These are phyloP conservation scores for Trichocladium antarcticum DNA, from an alignment of 495 filamentous ascomycete species.

Conservation along the genomic window DNA sequence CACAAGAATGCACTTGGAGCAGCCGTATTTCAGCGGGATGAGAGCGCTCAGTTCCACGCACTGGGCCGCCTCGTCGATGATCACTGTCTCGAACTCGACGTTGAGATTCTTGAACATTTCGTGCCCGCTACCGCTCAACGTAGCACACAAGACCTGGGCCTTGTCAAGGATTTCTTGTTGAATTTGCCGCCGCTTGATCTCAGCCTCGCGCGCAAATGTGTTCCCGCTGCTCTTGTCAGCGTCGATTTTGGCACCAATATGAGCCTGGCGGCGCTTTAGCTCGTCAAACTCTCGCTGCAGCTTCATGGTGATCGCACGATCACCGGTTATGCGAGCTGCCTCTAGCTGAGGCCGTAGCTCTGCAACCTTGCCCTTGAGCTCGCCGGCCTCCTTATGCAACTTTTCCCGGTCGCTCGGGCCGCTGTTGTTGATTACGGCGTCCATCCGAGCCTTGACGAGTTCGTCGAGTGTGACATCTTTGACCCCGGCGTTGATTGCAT, in stretches of 20 bases:
- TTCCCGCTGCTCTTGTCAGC: conserved; percentile 74
- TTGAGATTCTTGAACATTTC: conserved; percentile 93
- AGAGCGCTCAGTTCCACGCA: conserved; percentile 94
- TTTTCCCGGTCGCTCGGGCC: conserved; percentile 55
- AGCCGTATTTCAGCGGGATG: conserved; percentile 95
- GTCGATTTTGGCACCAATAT: conserved; percentile 71
- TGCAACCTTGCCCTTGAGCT: conserved; percentile 58
- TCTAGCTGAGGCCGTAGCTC: conserved; percentile 58
- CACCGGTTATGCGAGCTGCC: conserved; percentile 51
- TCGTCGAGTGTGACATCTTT: conserved; percentile 90
- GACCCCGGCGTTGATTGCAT: conserved; percentile 85
- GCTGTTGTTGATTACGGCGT: conserved; percentile 37
- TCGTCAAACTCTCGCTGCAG: conserved; percentile 67
- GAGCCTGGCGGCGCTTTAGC: conserved; percentile 60
- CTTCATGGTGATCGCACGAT: conserved; percentile 44
- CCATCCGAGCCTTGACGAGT: conserved; percentile 65
- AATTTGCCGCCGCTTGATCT: conserved; percentile 68
- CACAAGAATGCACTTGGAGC: conserved; percentile 91
- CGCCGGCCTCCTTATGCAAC: conserved; percentile 71
- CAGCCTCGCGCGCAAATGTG: conserved; percentile 61
- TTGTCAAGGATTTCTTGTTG: conserved; percentile 86
- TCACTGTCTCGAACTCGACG: conserved; percentile 95
- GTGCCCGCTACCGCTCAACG: conserved; percentile 88
- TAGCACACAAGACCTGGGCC: conserved; percentile 88
- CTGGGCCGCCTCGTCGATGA: conserved; percentile 97